Evolutionary conservation across 257 asterid genomes (phyloP).

Genomic region (Handroanthus guayacan): DNA sequence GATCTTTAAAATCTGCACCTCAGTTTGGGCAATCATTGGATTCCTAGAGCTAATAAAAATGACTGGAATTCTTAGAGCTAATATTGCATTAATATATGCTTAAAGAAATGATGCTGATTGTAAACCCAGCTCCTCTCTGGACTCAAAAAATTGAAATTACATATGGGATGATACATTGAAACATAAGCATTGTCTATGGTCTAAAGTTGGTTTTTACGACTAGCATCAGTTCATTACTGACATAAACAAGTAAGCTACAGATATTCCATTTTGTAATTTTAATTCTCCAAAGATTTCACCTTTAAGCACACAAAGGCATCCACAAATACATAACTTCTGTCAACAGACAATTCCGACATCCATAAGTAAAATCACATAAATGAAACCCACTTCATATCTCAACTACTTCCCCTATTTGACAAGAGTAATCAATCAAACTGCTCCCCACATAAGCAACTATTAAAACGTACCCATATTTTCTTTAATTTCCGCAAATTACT

Average conservation of each 20-base stretch:
- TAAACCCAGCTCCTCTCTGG: neutral
- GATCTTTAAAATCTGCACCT: conserved; percentile 6
- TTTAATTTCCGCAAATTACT: conserved; percentile 25
- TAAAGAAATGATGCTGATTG: neutral
- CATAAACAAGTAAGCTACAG: conserved; percentile 22
- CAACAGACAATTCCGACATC: neutral
- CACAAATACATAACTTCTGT: neutral
- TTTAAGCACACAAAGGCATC: conserved; percentile 4
- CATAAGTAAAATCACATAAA: neutral
- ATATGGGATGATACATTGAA: neutral
- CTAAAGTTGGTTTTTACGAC: neutral
- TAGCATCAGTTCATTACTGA: neutral
- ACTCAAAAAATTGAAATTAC: neutral
- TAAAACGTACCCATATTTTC: neutral
- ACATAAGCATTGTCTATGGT: neutral
- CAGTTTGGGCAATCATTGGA: neutral
- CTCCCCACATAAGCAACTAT: conserved; percentile 6
- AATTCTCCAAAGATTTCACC: conserved; percentile 9
- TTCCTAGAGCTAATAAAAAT: neutral
- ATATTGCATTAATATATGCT: neutral
- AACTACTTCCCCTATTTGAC: neutral
- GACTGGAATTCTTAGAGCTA: neutral
- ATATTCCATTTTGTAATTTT: neutral
- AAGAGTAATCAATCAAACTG: conserved; percentile 2
- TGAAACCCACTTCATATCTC: conserved; percentile 27